These are phyloP conservation scores for Vinca minor DNA, from an alignment of 257 asterid genomes.

Conservation along the genomic window DNA sequence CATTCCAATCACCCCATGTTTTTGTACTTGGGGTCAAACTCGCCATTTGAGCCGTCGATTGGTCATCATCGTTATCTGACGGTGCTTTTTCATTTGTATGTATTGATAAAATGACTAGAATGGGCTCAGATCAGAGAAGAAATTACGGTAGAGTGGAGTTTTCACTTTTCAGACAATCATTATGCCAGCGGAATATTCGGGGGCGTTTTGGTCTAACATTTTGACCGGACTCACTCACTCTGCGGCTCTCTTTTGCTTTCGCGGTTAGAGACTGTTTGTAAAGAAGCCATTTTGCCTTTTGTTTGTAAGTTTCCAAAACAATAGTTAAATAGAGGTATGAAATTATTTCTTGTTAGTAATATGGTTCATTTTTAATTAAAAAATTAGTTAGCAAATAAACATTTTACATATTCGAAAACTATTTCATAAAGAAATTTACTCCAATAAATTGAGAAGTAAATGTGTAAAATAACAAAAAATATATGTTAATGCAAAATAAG, in stretches of 20 bases:
- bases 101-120: slow-evolving; percentile 8
- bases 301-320: no score
- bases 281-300: no score
- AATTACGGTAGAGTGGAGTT: slow-evolving; percentile 12
- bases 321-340: no score
- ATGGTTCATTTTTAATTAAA: no score
- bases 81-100: background rate
- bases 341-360: no score
- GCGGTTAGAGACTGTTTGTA: no score
- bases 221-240: slow-evolving; percentile 20
- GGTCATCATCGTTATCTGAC: slow-evolving; percentile 8
- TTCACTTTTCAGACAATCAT: slow-evolving; percentile 19
- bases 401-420: no score
- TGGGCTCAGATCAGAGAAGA: background rate
- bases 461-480: no score
- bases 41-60: slow-evolving; percentile 11
- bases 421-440: no score
- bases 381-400: no score
- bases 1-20: slow-evolving; percentile 25
- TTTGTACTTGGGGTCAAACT: slow-evolving; percentile 31
- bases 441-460: slow-evolving; percentile 23
- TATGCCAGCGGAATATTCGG: slow-evolving; percentile 34
- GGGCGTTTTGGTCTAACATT: slow-evolving; percentile 17
- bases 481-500: no score
- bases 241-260: background rate